Conservation (phyloP, 2,329 filamentous ascomycete genomes). For the Cadophora sp. region DNA sequence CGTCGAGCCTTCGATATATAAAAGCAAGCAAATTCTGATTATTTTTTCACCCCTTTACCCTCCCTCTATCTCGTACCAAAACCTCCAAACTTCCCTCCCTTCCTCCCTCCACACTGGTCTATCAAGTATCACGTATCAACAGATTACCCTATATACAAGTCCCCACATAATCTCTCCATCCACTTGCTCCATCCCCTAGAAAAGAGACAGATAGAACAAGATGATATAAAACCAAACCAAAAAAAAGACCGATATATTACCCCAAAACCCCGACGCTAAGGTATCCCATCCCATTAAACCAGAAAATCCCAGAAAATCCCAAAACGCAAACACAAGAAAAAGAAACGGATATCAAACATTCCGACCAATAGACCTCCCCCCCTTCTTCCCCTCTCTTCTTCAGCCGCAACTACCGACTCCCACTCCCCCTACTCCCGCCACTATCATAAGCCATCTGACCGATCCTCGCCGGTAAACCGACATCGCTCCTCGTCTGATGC, state of each 20-base stretch:
- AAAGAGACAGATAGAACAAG: not conserved
- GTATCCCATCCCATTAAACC: not conserved
- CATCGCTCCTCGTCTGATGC: not conserved
- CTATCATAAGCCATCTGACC: slow-evolving; percentile 5
- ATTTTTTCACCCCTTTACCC: too few species aligned
- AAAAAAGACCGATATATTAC: not conserved
- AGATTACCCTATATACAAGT: not conserved
- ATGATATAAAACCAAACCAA: too few species aligned
- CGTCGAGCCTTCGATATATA: too few species aligned
- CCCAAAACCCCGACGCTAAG: slow-evolving; percentile 11
- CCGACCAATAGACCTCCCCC: too few species aligned
- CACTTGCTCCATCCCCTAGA: not conserved
- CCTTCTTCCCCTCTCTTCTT: too few species aligned
- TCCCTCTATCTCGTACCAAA: too few species aligned
- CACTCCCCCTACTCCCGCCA: slow-evolving; percentile 5
- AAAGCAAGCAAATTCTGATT: too few species aligned
- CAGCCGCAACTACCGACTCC: not conserved
- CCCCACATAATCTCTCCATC: not conserved
- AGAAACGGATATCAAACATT: not conserved
- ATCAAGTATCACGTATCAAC: not conserved
- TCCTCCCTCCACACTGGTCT: not conserved
- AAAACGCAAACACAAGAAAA: not conserved
- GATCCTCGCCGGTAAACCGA: not conserved
- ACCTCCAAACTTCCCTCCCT: too few species aligned
- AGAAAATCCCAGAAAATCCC: not conserved